Percentiles rank a stretch among this genome's conserved stretches.
Evolutionary conservation across 2,329 filamentous ascomycete genomes (phyloP).

Genomic region (Pleurostoma richardsiae): DNA sequence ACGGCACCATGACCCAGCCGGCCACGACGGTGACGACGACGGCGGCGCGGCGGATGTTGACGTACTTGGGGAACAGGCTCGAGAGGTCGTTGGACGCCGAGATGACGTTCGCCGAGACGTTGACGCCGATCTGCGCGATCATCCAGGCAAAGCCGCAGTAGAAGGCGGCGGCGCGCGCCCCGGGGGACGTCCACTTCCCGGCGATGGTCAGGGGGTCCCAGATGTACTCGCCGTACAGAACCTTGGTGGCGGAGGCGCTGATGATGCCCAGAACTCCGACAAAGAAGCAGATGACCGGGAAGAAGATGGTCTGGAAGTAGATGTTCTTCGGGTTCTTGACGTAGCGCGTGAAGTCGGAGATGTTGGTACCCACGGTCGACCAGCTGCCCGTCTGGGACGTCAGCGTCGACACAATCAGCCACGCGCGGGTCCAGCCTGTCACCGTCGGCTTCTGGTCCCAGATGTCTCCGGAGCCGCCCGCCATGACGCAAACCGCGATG

Average conservation of each 20-base stretch:
- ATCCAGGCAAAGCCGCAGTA: constrained; percentile 20
- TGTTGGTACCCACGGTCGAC: not conserved
- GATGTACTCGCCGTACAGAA: constrained; percentile 14
- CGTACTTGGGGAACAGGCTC: constrained; percentile 42
- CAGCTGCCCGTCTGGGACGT: not conserved
- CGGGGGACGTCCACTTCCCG: constrained; percentile 14
- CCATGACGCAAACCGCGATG: constrained; percentile 7
- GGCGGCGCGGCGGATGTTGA: constrained; percentile 45
- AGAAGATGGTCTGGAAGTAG: constrained; percentile 11
- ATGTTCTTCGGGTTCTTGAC: constrained; percentile 10
- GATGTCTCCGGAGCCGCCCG: constrained; percentile 12
- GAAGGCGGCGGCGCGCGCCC: constrained; percentile 21
- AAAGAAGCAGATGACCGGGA: constrained; percentile 9
- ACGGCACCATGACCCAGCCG: constrained; percentile 1
- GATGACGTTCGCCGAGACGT: constrained; percentile 46
- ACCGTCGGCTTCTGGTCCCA: constrained; percentile 10
- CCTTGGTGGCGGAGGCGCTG: constrained; percentile 27
- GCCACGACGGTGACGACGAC: constrained; percentile 22
- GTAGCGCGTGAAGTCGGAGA: constrained; percentile 13
- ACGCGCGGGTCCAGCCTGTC: constrained; percentile 9
- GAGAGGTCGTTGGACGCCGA: constrained; percentile 49
- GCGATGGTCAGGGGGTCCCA: constrained; percentile 23
- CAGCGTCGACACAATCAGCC: constrained; percentile 3
- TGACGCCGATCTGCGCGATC: constrained; percentile 43
- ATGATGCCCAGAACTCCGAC: constrained; percentile 44